Base-by-base conservation (phyloP, 2,329 filamentous ascomycete species). In the Phialocephala sp. region DNA sequence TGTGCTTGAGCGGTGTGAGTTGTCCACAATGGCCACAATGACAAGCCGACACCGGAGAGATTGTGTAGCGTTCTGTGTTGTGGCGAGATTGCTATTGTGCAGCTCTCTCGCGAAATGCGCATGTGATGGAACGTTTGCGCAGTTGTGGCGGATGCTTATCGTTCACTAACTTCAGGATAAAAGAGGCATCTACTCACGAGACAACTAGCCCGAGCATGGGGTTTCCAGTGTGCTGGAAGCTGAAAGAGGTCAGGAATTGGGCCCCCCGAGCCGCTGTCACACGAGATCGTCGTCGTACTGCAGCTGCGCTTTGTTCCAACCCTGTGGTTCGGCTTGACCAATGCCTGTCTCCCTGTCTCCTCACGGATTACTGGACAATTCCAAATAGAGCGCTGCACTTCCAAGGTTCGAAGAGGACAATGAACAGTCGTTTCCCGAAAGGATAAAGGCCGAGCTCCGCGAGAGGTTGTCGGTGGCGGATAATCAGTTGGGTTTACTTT, bases 291-390 rank as follows among this genome's bases (percentile, higher is more conserved):
- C 20, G 37, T 14, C 57, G 39, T 52, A 54, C 50, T 54, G 50
- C 24, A 54, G 22, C 27, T 57, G 45, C 32, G 43, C 59, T 61
- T 54, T 41, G 15, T 61, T 45, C 59, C 59, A 45, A 14, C 27
- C 36, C 18, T 52, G 1, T 37, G 59, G 59, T 50, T 61, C 59
- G 45, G 45, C 32, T 61, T 37, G 43, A 37, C 8, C 20, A n/a
- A 61, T 39, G 59, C 43, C 32, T 61, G 59, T 57, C 35, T 22
- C 32, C 43, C 32, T 61, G 59, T 57, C 35, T 22, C 32, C 50
- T 54, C 15, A 12, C 24, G 39, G 20, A 36, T 18, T 22, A 36
- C 47, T 24, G 41, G 41, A 32, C 27, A 32, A 36, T 35, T 18
- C 39, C 37, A 45, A 24, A 59, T 59, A 32, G 12, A 5, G 41